Base-by-base conservation (phyloP, 495 filamentous ascomycete genomes). In the Penicilliopsis zonata region DNA sequence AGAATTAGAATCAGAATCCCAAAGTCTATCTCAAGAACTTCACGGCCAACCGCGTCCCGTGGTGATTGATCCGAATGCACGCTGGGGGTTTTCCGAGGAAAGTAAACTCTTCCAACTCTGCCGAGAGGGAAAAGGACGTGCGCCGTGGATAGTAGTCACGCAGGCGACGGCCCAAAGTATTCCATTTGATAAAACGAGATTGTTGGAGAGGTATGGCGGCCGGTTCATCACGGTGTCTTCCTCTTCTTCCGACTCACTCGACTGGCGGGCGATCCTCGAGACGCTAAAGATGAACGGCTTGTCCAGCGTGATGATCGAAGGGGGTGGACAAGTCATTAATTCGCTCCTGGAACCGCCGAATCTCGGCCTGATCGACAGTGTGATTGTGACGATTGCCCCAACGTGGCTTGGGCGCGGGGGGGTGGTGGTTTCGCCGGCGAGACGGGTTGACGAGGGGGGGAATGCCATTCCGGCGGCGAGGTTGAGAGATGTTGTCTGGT, bases 311-410 rank as follows among this genome's bases (percentile, higher is more conserved):
- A 94, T 94, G 86, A 61, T 94, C 22, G 86, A 94, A 46, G 86
- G 86, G 0, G 86, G 86, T 3, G 85, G 71, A 1, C 59, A 65
- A 17, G 69, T 94, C 25, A 88, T 94, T 42, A 84, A 84, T 40
- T 72, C 76, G 9, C 59, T 94, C 1, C 60, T 94, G 5, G 63
- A 67, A 21, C 72, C 78, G 24, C 36, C 52, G 2, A 50, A 28
- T 7, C 54, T 52, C 44, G 35, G 41, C 17, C 49, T 86, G n/a
- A 58, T 94, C 21, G 62, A 76, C 37, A 72, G 72, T n/a, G 75
- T 93, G 13, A 77, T 94, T 45, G 60, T 93, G 18, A 93, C 87
- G 0, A 74, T 94, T 44, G 85, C 87, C 3, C 87, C 86, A 1
- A 81, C 72, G 3, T 94, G 81, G 74, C 55, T 94, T 10, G 86